phyloP scores from a whole-genome alignment of 2,329 filamentous ascomycete genomes.

The Sporothrix brasiliensis region DNA sequence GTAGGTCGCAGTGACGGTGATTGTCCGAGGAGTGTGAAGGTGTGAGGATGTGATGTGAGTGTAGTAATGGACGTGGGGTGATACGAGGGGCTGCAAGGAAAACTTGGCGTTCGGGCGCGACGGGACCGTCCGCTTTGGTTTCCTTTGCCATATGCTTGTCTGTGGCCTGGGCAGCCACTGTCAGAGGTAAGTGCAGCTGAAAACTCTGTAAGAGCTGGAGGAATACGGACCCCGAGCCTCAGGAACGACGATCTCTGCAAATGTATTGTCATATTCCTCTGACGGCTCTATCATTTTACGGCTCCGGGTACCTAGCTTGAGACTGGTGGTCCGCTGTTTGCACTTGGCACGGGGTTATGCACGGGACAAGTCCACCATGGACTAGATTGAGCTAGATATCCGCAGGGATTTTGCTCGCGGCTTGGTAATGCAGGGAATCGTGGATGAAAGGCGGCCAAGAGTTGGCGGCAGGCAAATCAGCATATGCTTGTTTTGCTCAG shows the following conservation, averaged over 20 bases:
- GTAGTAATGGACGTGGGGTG: no score
- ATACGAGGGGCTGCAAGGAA: not conserved
- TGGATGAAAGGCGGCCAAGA: not conserved
- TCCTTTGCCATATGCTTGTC: conserved; percentile 14
- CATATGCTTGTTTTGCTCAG: not conserved
- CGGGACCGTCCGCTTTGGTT: conserved; percentile 17
- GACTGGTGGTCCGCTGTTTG: no score
- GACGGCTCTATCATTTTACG: no score
- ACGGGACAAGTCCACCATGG: no score
- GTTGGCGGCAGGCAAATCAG: conserved; percentile 28
- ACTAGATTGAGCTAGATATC: no score
- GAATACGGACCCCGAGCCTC: not conserved
- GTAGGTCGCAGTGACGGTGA: not conserved
- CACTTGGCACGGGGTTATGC: no score
- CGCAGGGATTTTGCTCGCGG: not conserved
- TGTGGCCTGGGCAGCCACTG: not conserved
- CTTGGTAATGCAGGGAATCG: conserved; percentile 15
- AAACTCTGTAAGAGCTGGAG: not conserved
- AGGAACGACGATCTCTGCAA: not conserved
- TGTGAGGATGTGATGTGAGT: not conserved
- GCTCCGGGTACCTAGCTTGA: no score
- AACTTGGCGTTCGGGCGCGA: not conserved
- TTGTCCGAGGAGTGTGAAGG: not conserved
- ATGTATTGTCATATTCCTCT: no score
- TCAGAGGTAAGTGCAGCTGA: not conserved